Evolutionary conservation across 805 yeast species (phyloP).

Genomic region (Ogataea allantospora): DNA sequence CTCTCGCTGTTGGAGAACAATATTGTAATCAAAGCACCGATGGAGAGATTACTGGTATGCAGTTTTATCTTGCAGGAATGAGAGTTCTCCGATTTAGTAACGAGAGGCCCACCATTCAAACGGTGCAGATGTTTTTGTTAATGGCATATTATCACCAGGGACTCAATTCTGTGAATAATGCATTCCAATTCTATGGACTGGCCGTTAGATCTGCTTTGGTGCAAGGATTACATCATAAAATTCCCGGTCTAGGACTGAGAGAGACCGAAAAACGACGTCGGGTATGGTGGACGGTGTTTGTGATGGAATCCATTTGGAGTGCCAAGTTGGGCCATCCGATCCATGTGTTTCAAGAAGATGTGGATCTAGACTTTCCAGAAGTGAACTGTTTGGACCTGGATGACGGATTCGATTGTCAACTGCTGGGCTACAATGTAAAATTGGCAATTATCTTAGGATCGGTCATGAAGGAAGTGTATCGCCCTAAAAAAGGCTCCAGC

Average conservation of each 20-base stretch:
- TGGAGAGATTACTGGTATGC: slow-evolving; percentile 27
- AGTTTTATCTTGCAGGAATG: slow-evolving; percentile 30
- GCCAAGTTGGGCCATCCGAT: slow-evolving; percentile 35
- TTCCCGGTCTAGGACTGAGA: slow-evolving; percentile 8
- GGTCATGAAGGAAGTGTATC: slow-evolving; percentile 28
- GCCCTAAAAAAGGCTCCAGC: slow-evolving; percentile 22
- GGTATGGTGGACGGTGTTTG: slow-evolving; percentile 38
- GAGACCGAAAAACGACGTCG: slow-evolving; percentile 33
- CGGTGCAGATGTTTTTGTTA: slow-evolving; percentile 30
- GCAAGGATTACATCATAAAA: slow-evolving; percentile 31
- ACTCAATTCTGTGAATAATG: slow-evolving; percentile 33
- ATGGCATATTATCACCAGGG: slow-evolving; percentile 36
- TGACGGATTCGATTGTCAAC: slow-evolving; percentile 30
- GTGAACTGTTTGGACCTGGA: slow-evolving; percentile 21
- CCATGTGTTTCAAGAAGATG: slow-evolving; percentile 32
- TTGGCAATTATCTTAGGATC: slow-evolving; percentile 21
- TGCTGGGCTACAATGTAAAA: slow-evolving; percentile 24
- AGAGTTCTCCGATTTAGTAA: slow-evolving; percentile 18
- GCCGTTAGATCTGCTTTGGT: slow-evolving; percentile 32
- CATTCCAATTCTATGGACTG: slow-evolving; percentile 32
- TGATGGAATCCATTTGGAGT: slow-evolving; percentile 34
- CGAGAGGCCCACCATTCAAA: slow-evolving; percentile 31
- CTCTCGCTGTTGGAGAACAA: slow-evolving; percentile 22
- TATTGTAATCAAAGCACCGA: slow-evolving; percentile 14
- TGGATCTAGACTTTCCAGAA: slow-evolving; percentile 26